Base-by-base conservation (phyloP, 2,329 filamentous ascomycete genomes). In the Basipetospora chlamydospora region DNA sequence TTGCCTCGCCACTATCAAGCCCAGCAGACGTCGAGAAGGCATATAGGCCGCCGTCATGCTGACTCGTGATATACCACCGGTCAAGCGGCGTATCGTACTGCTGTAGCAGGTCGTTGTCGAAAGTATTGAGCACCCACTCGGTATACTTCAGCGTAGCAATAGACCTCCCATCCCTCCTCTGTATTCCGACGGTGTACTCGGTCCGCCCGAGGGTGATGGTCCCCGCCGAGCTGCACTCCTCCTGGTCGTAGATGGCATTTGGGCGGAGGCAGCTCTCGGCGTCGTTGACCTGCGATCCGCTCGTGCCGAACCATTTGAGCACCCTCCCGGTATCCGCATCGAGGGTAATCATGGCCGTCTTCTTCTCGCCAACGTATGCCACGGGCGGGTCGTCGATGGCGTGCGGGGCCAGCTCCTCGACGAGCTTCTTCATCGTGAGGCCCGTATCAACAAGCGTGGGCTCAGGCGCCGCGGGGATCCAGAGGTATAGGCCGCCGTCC, bases 71-170 rank as follows among this genome's bases (percentile, higher is more conserved):
- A 57, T 96, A 95, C 42, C 80, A 81, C 46, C 82, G 77, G 53
- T 96, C 87, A 52, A 87, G 78, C 12, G 37, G 31, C 26, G 37
- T 33, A 25, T 39, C 31, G 50, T 96, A 90, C 51, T 96, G 85
- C 34, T 73, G 73, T 48, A 85, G 77, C 6, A 98, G 73, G 52
- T 98, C 90, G 43, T 73, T 73, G 55, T 98, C 88, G 42, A 78
- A 82, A 41, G 80, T 92, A 56, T 98, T 98, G 11, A 87, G 83
- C 1, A 77, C 78, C 90, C 90, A 98, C 55, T 98, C 90, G 9
- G 85, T 81, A 52, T 92, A 98, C 45, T 77, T 87, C 46, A 98
- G 73, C 0, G 84, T 94, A 49, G 86, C 93, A 43, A 98, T 80
- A 6, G 75, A 73, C 41, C 79, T 73, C 2, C 80, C 78, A 46